Base-by-base conservation (phyloP, 2,329 filamentous ascomycete species). In the Endoconidiophora laricicola region DNA sequence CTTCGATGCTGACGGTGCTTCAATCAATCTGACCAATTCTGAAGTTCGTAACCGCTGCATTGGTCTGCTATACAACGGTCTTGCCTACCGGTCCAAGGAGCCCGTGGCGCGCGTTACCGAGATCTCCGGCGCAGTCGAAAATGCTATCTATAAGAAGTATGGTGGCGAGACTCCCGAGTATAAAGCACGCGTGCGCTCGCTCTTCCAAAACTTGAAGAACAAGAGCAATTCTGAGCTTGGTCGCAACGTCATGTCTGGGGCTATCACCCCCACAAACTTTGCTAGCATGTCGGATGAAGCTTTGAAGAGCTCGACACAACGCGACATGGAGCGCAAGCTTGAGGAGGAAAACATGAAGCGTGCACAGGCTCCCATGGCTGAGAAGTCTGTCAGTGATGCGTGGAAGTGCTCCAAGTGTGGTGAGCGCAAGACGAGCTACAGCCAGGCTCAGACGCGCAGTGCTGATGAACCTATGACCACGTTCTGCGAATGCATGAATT, bases 281-380 rank as follows among this genome's bases (percentile, higher is more conserved):
- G 87, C 94, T 52, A 69, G 71, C 59, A 94, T 98, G 91, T 76
- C 79, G 6, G 80, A 85, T 58, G 84, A 94, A 50, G 90, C 96
- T 64, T 77, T 98, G 62, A 93, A 93, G 69, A 91, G 84, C 44
- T 81, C 80, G 46, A 80, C 91, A 64, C 83, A 85, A 65, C 78
- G 80, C 54, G 78, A 78, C 58, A 76, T 81, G 60, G 87, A 95
- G 57, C 69, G 76, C 57, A 78, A 79, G 63, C 73, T 94, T 46
- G 74, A 87, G 62, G 79, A 84, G 66, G 86, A 95, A 67, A 98
- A 98, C 66, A 88, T 96, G 84, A 87, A 87, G 70, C 86, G 90
- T 66, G 86, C 91, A 1, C 93, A 96, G 79, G 88, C 94, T 9
- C 85, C 90, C 52, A 83, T 88, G 72, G 83, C 79, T 16, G 83